Conservation (phyloP, 306 rosid species). For the Inga oerstediana region DNA sequence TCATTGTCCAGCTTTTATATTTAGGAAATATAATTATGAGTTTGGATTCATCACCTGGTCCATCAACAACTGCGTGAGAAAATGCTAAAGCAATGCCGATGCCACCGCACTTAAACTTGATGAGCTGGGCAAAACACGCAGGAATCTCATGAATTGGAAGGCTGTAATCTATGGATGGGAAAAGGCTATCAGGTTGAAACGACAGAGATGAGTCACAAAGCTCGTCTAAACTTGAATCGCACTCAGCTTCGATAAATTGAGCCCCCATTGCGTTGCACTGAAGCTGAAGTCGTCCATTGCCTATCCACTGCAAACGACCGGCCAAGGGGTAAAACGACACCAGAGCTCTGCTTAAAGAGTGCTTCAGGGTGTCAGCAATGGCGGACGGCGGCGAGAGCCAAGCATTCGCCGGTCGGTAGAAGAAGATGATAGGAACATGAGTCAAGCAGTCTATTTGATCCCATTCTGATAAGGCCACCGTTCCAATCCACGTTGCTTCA, state of each 20-base stretch:
- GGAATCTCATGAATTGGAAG: conserved; percentile 55
- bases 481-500: conserved; percentile 47
- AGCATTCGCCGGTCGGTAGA: conserved; percentile 39
- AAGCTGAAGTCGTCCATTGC: conserved; percentile 53
- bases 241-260: conserved; percentile 55
- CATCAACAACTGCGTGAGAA: conserved; percentile 62
- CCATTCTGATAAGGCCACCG: conserved; percentile 51
- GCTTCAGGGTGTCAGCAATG: conserved; percentile 41
- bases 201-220: conserved; percentile 36
- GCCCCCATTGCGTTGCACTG: conserved; percentile 57
- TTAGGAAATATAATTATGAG: too few relatives aligned
- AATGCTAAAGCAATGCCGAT: conserved; percentile 34
- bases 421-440: conserved; percentile 55
- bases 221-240: conserved; percentile 31
- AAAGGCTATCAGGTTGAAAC: conserved; percentile 26
- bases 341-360: conserved; percentile 48
- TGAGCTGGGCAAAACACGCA: conserved; percentile 46
- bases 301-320: conserved; percentile 55
- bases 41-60: conserved; percentile 31
- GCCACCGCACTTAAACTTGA: conserved; percentile 61
- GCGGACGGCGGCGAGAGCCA: neutral
- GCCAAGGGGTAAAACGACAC: conserved; percentile 69
- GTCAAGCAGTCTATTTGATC: conserved; percentile 56
- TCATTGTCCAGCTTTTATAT: too few relatives aligned
- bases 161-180: conserved; percentile 46